Conservation (phyloP, 352 stramenopile species). For the Globisporangium heterothallicum region DNA sequence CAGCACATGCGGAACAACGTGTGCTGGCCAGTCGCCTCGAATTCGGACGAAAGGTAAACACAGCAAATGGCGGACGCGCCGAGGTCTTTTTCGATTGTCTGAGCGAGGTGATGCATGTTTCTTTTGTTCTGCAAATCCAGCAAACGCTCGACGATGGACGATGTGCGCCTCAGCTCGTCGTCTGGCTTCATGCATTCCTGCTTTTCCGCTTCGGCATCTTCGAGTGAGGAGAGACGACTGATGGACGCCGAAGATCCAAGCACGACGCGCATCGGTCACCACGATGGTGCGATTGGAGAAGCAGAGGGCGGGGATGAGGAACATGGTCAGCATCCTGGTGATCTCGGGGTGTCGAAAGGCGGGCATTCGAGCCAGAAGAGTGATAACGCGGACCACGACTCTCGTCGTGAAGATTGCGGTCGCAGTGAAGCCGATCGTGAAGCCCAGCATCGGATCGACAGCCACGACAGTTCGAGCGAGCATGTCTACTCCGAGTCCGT, state of each 20-base stretch:
- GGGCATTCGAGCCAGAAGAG: background rate
- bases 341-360: background rate
- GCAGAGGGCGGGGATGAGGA: background rate
- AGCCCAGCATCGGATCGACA: background rate
- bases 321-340: background rate
- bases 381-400: background rate
- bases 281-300: background rate
- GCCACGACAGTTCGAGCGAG: background rate
- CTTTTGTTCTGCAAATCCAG: too few species aligned
- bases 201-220: constrained; percentile 2
- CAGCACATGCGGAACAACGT: constrained; percentile 6
- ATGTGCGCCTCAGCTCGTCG: constrained; percentile 17
- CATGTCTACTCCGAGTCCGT: constrained; percentile 12
- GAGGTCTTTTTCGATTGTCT: too few species aligned
- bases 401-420: background rate
- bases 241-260: constrained; percentile 5
- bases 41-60: constrained; percentile 14
- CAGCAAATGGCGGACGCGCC: too few species aligned
- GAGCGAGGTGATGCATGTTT: background rate
- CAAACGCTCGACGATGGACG: constrained; percentile 13
- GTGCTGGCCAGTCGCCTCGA: constrained; percentile 21
- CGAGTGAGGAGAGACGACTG: constrained; percentile 2
- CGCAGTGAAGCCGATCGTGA: background rate
- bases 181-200: constrained; percentile 17
- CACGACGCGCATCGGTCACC: background rate